Evolutionary conservation across 495 filamentous ascomycete species (phyloP).

Genomic region (Penicillium steckii): DNA sequence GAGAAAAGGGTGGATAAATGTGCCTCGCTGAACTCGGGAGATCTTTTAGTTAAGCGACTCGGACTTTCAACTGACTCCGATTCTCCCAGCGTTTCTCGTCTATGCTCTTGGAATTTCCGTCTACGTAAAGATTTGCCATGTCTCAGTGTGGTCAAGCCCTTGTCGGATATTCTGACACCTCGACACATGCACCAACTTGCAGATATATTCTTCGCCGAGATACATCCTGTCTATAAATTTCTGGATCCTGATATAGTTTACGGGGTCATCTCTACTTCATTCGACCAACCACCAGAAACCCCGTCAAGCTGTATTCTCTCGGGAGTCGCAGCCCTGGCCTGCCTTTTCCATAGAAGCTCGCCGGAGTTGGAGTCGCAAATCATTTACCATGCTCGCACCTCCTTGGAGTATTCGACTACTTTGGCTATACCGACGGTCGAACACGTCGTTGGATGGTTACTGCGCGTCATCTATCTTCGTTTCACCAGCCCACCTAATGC

Average conservation of each 20-base stretch:
- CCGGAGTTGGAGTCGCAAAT: not conserved
- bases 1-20: not conserved
- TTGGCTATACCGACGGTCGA: constrained; percentile 11
- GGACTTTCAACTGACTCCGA: constrained; percentile 7
- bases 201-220: constrained; percentile 25
- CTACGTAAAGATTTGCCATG: not conserved
- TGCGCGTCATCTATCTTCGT: constrained; percentile 40
- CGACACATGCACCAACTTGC: not conserved
- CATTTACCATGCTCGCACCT: constrained; percentile 25
- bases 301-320: constrained; percentile 23
- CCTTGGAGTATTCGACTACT: constrained; percentile 27
- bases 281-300: not conserved
- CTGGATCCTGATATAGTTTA: constrained; percentile 28
- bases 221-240: constrained; percentile 37
- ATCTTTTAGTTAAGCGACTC: not conserved
- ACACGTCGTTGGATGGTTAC: constrained; percentile 38
- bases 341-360: constrained; percentile 21
- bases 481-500: constrained; percentile 38
- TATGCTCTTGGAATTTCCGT: not conserved
- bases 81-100: not conserved
- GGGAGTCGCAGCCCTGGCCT: constrained; percentile 32
- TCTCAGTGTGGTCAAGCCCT: not conserved
- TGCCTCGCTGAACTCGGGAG: not conserved
- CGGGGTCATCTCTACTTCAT: not conserved
- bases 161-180: not conserved